Conservation (phyloP, 257 asterid species). For the Ligustrum vulgare region DNA sequence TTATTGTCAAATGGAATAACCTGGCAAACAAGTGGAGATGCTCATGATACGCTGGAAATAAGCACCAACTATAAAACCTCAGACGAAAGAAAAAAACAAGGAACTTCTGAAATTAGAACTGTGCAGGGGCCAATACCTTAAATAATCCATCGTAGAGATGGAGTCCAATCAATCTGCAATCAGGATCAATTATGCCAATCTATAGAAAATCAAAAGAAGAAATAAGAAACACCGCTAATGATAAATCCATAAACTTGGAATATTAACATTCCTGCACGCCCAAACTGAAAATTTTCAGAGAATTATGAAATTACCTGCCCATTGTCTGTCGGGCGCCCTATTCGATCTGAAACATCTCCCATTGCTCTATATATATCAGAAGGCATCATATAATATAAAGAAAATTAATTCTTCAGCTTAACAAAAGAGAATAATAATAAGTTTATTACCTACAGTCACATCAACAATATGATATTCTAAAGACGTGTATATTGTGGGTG, state of each 20-base stretch:
- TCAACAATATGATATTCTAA: not conserved
- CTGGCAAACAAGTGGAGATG: slow-evolving; percentile 34
- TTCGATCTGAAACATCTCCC: slow-evolving; percentile 96
- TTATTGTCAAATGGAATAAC: slow-evolving; percentile 91
- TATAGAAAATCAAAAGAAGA: slow-evolving; percentile 30
- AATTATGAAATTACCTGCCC: slow-evolving; percentile 64
- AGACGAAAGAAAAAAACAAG: not conserved
- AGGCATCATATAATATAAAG: slow-evolving; percentile 32
- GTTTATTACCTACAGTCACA: not conserved
- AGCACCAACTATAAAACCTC: slow-evolving; percentile 7
- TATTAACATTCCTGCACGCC: slow-evolving; percentile 4
- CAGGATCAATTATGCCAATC: slow-evolving; percentile 93
- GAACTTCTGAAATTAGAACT: slow-evolving; percentile 12
- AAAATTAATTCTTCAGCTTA: slow-evolving; percentile 1
- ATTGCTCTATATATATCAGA: slow-evolving; percentile 58
- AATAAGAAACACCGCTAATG: slow-evolving; percentile 11
- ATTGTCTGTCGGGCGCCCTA: slow-evolving; percentile 90
- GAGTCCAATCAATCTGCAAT: slow-evolving; percentile 87
- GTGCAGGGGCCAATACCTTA: slow-evolving; percentile 49
- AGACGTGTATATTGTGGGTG: not conserved
- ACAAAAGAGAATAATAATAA: not conserved
- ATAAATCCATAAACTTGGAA: slow-evolving; percentile 7
- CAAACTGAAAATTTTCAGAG: slow-evolving; percentile 18
- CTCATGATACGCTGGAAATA: slow-evolving; percentile 9
- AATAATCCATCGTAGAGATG: slow-evolving; percentile 88